A percentile compares a stretch with the other conserved stretches of the same genome.
Conservation (phyloP, 306 rosid genomes). For the Elaeagnus macrophylla region DNA sequence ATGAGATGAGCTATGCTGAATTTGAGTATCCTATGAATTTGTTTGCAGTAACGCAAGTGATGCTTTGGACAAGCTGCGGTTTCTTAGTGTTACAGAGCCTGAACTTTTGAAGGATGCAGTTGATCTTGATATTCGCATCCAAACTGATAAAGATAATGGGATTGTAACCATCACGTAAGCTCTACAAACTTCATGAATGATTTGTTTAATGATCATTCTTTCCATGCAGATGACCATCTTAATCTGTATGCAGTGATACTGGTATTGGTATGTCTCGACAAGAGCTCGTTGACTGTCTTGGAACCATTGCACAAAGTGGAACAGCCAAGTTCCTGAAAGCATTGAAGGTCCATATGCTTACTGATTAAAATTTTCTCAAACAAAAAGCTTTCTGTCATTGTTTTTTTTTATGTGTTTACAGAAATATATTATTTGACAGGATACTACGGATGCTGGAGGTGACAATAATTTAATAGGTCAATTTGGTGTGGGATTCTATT, state of each 20-base stretch:
- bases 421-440: constrained; percentile 40
- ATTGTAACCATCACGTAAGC: constrained; percentile 65
- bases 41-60: constrained; percentile 86
- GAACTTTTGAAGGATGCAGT: constrained; percentile 62
- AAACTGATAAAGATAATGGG: constrained; percentile 80
- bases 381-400: neutral
- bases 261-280: constrained; percentile 93
- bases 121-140: constrained; percentile 78
- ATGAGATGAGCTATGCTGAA: neutral
- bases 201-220: constrained; percentile 3
- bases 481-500: constrained; percentile 93
- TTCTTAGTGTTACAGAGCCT: constrained; percentile 76
- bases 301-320: constrained; percentile 99
- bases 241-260: constrained; percentile 53
- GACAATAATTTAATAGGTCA: constrained; percentile 90
- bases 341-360: constrained; percentile 46
- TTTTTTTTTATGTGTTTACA: constrained; percentile 14
- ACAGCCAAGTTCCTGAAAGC: constrained; percentile 90
- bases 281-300: constrained; percentile 93
- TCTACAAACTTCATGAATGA: neutral
- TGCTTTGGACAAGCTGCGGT: constrained; percentile 93
- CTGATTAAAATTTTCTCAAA: neutral
- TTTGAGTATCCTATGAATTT: neutral
- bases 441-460: constrained; percentile 75
- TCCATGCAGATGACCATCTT: neutral